Evolutionary conservation across 495 filamentous ascomycete species (phyloP), one percentile per base, ranked within the genome.

Genomic region (Bryoglossum gracile): DNA sequence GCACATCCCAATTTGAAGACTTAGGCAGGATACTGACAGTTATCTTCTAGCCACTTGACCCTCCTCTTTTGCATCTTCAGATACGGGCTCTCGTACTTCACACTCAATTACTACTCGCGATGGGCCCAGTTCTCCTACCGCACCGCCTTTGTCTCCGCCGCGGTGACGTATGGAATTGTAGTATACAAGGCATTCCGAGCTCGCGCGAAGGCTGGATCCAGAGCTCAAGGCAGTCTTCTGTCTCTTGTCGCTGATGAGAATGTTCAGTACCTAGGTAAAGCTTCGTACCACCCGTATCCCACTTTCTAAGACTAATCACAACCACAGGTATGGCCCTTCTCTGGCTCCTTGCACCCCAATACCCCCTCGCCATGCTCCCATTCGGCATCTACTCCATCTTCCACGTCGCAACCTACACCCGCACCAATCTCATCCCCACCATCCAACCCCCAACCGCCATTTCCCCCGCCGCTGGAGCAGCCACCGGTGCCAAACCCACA

Each of bases 131-230:
- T 94, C 63, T 81, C 82, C 50, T 98, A 98, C 66, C 89, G 94
- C 55, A 73, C 84, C 26, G 85, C 89, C 33, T 98, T 97, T 65
- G 46, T 95, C 46, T 80, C 87, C 6, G 92, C 92, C 0, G 87
- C 89, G 10, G 78, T 78, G 22, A 97, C 92, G 2, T 98, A 98
- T 68, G 92, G 94, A 54, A 96, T 98, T 51, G 92, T 98, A 16
- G 94, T 97, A n/a, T 97, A 94, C 76, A 98, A 98, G 77, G 88
- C 87, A 43, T 90, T 86, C 69, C 81, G 90, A 48, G 86, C 92
- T 50, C 81, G 87, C 48, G 75, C 83, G 51, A 78, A 80, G 65
- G 69, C 77, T 40, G 82, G 81, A 40, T 74, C 71, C 46, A 74
- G 71, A 61, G 69, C 70, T 52, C 68, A 69, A 35, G 69, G 77